These are phyloP conservation scores for Citrus mangshanensis DNA, from an alignment of 345 rosid species.

Conservation along the genomic window DNA sequence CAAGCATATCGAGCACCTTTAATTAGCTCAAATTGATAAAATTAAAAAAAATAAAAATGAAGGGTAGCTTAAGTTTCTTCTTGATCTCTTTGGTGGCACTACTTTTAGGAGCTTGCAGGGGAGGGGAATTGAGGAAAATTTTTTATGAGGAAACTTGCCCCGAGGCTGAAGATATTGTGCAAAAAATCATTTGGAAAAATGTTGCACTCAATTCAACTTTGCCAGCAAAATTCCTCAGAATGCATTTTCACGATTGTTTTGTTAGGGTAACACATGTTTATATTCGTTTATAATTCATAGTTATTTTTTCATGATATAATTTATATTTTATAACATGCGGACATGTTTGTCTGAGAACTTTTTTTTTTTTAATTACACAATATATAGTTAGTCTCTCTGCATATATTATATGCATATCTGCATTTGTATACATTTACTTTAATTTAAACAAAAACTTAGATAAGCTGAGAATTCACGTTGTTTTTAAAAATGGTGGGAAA, in stretches of 20 bases:
- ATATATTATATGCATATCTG: too few species aligned
- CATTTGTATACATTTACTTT: too few species aligned
- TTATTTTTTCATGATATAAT: too few species aligned
- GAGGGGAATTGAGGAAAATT: constrained; percentile 23
- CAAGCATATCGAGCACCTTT: neutral
- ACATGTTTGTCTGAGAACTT: too few species aligned
- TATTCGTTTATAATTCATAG: neutral
- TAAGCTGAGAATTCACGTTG: neutral
- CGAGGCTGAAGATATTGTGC: constrained; percentile 26
- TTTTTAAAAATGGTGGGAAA: neutral
- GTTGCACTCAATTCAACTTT: constrained; percentile 31
- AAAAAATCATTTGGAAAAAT: constrained; percentile 21
- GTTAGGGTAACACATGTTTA: constrained; percentile 30
- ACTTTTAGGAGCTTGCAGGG: constrained; percentile 15
- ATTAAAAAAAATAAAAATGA: neutral
- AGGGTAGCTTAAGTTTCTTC: neutral
- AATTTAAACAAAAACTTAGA: neutral
- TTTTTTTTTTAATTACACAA: too few species aligned
- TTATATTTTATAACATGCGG: too few species aligned
- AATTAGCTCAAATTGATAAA: neutral
- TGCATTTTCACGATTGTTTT: constrained; percentile 58
- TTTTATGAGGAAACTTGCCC: constrained; percentile 42
- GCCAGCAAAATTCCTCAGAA: constrained; percentile 41
- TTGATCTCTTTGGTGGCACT: neutral
- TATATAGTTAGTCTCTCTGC: too few species aligned